Evolutionary conservation across 2,329 filamentous ascomycete genomes (phyloP).

Genomic region (Trichoderma guizhouense): DNA sequence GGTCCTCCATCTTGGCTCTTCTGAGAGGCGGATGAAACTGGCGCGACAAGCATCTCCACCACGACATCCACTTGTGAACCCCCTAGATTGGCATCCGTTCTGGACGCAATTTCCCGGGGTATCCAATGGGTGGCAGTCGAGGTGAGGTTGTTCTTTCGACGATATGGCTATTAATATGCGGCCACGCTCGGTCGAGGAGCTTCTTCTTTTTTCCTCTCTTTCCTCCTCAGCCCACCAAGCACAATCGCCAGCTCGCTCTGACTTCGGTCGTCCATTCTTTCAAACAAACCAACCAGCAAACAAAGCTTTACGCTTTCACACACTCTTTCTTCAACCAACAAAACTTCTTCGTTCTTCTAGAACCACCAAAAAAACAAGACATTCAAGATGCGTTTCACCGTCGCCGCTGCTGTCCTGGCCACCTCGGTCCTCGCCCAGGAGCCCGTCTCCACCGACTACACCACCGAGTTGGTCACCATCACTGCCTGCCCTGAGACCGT

Average conservation of each 20-base stretch:
- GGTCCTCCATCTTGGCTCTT: neutral
- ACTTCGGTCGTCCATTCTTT: conserved; percentile 60
- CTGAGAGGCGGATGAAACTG: conserved; percentile 16
- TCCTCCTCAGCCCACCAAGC: conserved; percentile 44
- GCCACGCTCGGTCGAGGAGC: conserved; percentile 32
- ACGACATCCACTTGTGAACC: conserved; percentile 12
- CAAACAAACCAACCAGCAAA: conserved; percentile 27
- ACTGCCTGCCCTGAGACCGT: conserved; percentile 58
- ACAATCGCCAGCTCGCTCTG: conserved; percentile 40
- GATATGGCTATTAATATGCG: conserved; percentile 45
- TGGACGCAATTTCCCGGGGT: conserved; percentile 23
- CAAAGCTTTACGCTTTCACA: conserved; percentile 32
- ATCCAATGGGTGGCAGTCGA: conserved; percentile 7
- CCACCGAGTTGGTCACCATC: conserved; percentile 58
- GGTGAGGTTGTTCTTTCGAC: conserved; percentile 14
- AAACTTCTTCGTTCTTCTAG: conserved; percentile 28
- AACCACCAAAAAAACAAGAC: conserved; percentile 31
- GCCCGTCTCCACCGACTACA: conserved; percentile 49
- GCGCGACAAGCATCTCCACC: conserved; percentile 17
- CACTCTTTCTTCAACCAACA: conserved; percentile 33
- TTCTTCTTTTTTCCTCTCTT: conserved; percentile 25
- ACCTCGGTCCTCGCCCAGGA: conserved; percentile 28
- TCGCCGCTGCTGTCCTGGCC: conserved; percentile 46
- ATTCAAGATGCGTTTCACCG: conserved; percentile 62
- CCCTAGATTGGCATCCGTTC: conserved; percentile 22